phyloP scores from a whole-genome alignment of 2,329 filamentous ascomycete species.

The Sporothrix mexicana region DNA sequence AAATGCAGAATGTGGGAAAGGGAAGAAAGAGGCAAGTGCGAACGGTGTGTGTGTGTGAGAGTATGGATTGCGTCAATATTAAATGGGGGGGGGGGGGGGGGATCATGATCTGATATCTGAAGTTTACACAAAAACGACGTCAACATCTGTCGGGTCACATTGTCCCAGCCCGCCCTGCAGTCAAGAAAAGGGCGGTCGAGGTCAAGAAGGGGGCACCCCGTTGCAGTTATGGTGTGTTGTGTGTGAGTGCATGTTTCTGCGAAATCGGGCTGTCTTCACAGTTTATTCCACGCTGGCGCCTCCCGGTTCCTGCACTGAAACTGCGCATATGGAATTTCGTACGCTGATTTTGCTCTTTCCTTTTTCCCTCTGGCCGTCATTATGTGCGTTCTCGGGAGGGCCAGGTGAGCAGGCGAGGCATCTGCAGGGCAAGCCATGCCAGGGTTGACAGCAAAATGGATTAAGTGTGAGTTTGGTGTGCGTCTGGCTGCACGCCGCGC shows the following conservation, averaged over 20 bases:
- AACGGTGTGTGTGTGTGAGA: not conserved
- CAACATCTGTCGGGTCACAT: not conserved
- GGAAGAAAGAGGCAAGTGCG: not conserved
- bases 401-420: constrained; percentile 16
- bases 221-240: not conserved
- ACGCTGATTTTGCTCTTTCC: not conserved
- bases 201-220: not conserved
- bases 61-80: not conserved
- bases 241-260: constrained; percentile 5
- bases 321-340: constrained; percentile 9
- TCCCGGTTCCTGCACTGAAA: constrained; percentile 8
- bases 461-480: not conserved
- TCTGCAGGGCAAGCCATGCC: not conserved
- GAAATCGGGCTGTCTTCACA: constrained; percentile 7
- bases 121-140: not conserved
- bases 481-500: constrained; percentile 6
- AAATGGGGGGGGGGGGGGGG: too few species aligned
- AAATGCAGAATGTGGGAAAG: constrained; percentile 5
- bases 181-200: not conserved
- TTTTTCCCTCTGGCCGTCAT: not conserved
- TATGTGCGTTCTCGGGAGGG: constrained; percentile 2
- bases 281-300: not conserved
- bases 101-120: constrained; percentile 16
- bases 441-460: not conserved
- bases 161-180: too few species aligned